phyloP scores from a whole-genome alignment of 1,284 basidiomycete genomes.

The Tylopilus sp. region DNA sequence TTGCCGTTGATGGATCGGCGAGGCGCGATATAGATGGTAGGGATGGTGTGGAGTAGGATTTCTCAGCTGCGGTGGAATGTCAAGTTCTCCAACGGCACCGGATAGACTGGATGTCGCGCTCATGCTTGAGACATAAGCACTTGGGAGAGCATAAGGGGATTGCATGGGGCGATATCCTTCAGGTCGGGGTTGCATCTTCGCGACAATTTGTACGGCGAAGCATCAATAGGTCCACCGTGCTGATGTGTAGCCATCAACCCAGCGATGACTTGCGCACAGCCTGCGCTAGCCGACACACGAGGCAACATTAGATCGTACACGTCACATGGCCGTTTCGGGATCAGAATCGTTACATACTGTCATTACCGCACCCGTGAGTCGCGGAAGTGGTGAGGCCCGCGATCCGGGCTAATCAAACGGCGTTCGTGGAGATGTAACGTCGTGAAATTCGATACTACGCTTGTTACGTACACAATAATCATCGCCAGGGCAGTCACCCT shows the following conservation, averaged over 20 bases:
- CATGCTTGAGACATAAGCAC: constrained; percentile 35
- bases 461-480: constrained; percentile 26
- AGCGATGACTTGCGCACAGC: constrained; percentile 33
- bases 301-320: constrained; percentile 30
- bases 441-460: constrained; percentile 13
- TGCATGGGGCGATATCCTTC: constrained; percentile 27
- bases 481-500: constrained; percentile 20
- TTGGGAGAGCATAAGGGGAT: constrained; percentile 29
- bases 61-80: constrained; percentile 38
- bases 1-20: constrained; percentile 29
- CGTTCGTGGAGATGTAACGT: constrained; percentile 26
- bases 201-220: constrained; percentile 31
- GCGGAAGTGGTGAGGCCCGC: constrained; percentile 22
- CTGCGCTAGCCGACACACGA: constrained; percentile 30
- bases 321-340: constrained; percentile 31
- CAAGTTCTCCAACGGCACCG: constrained; percentile 57
- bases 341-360: constrained; percentile 29
- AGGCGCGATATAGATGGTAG: constrained; percentile 26
- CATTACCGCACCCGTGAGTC: constrained; percentile 23
- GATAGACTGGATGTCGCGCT: constrained; percentile 52
- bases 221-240: constrained; percentile 29
- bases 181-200: constrained; percentile 19
- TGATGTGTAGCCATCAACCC: constrained; percentile 28
- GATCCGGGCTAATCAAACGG: constrained; percentile 26
- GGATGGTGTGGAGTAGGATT: constrained; percentile 35